A percentile compares a stretch with the other conserved stretches of the same genome.
Evolutionary conservation across 163 green algal genomes (phyloP).

Genomic region (Volvox carteri): DNA sequence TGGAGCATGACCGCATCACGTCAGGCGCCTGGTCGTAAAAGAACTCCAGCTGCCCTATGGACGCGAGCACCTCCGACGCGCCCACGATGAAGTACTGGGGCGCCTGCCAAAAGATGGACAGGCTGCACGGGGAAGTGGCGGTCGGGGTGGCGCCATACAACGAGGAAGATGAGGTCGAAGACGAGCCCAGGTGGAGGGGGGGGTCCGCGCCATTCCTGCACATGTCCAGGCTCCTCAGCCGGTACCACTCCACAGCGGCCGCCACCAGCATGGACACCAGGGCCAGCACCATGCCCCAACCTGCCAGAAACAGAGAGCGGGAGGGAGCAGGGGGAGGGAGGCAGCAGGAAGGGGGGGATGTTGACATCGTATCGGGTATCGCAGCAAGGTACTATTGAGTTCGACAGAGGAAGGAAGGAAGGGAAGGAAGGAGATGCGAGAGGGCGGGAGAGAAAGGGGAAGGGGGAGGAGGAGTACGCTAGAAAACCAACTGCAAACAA

Average conservation of each 20-base stretch:
- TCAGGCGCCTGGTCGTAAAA: conserved; percentile 90
- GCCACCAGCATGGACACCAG: conserved; percentile 83
- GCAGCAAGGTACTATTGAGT: no score
- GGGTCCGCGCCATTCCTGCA: conserved; percentile 36
- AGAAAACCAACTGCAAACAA: no score
- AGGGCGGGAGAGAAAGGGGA: neutral
- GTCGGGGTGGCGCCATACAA: neutral
- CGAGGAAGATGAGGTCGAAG: no score
- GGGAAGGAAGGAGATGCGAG: neutral
- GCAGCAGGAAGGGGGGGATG: neutral
- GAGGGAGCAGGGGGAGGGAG: neutral
- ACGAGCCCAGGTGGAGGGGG: no score
- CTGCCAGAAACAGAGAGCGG: conserved; percentile 49
- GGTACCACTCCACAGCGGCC: conserved; percentile 78
- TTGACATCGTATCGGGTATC: no score
- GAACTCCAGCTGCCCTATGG: conserved; percentile 94
- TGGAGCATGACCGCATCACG: conserved; percentile 93
- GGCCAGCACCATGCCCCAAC: conserved; percentile 88
- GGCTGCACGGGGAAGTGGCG: neutral
- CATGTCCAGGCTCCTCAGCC: conserved; percentile 59
- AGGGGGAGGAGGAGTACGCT: neutral
- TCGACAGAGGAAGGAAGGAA: neutral
- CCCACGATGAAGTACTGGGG: conserved; percentile 91
- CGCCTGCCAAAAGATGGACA: conserved; percentile 84
- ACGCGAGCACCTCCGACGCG: conserved; percentile 88